These are phyloP conservation scores for Aspergillus brasiliensis DNA, from an alignment of 2,329 filamentous ascomycete species.

Conservation along the genomic window DNA sequence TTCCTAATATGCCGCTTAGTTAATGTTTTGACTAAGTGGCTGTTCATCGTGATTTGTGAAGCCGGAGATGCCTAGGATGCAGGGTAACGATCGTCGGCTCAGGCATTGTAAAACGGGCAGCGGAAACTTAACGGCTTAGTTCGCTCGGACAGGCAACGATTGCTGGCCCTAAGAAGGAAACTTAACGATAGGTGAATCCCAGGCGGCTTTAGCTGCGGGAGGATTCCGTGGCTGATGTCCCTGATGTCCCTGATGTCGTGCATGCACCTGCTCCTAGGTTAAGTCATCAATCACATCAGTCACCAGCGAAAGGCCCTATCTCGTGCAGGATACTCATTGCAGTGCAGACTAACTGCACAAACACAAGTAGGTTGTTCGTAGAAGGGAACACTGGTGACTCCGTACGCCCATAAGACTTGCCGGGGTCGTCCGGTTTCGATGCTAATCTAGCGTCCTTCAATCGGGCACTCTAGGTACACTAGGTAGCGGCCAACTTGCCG, in stretches of 20 bases:
- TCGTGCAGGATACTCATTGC: background rate
- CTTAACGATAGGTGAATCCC: background rate
- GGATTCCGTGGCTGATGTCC: conserved; percentile 8
- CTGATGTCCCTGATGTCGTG: background rate
- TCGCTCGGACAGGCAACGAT: conserved; percentile 10
- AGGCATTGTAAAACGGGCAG: background rate
- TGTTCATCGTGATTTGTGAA: background rate
- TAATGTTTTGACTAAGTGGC: background rate
- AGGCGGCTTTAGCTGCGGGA: conserved; percentile 14
- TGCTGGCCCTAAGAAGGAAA: conserved; percentile 6
- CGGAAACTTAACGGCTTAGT: conserved; percentile 6
- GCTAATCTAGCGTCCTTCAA: background rate
- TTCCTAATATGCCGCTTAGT: background rate
- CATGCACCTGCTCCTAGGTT: background rate
- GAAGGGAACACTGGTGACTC: no score
- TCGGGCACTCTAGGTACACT: background rate
- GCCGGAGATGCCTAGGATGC: background rate
- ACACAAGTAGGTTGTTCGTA: background rate
- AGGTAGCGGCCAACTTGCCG: background rate
- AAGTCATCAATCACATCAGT: background rate
- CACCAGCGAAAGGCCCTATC: background rate
- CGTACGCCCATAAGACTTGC: background rate
- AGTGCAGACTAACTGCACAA: background rate
- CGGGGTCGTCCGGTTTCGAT: background rate
- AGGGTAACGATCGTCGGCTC: conserved; percentile 7